Conservation (phyloP, 805 yeast species). For the Wickerhamia fluorescens region DNA sequence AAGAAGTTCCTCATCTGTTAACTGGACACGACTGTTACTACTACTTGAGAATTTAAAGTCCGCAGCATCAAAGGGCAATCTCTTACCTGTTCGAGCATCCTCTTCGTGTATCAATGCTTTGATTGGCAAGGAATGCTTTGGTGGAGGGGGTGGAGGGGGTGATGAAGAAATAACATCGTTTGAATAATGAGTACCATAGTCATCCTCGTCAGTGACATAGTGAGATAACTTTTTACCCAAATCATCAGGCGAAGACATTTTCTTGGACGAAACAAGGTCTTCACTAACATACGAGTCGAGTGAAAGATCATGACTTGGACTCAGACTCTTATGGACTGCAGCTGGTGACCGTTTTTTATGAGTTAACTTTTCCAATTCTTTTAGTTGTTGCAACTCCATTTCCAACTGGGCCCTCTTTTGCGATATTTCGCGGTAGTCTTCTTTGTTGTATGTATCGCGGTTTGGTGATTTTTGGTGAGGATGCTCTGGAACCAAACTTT, state of each 20-base stretch:
- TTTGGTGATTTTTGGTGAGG: constrained; percentile 15
- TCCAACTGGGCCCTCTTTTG: constrained; percentile 33
- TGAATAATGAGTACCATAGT: no score
- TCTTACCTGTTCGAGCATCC: constrained; percentile 1
- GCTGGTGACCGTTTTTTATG: no score
- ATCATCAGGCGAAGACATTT: constrained; percentile 27
- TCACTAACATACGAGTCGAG: constrained; percentile 32
- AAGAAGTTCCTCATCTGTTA: constrained; percentile 21
- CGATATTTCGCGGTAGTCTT: constrained; percentile 24
- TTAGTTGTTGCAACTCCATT: constrained; percentile 28
- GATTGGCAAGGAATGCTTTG: constrained; percentile 16
- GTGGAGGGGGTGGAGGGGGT: constrained; percentile 31
- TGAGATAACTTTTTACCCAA: constrained; percentile 25
- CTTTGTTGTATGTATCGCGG: constrained; percentile 1
- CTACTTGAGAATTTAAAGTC: constrained; percentile 27
- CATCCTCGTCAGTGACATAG: constrained; percentile 8
- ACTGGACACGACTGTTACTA: constrained; percentile 8
- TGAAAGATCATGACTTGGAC: constrained; percentile 13
- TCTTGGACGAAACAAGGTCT: constrained; percentile 26
- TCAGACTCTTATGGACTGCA: no score
- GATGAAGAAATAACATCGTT: no score
- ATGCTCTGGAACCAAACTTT: no score
- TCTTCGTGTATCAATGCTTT: constrained; percentile 8
- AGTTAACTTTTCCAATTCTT: constrained; percentile 18
- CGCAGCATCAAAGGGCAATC: constrained; percentile 30